These are phyloP conservation scores for Sutorius eximius DNA, from an alignment of 1,284 basidiomycete species.

Conservation along the genomic window DNA sequence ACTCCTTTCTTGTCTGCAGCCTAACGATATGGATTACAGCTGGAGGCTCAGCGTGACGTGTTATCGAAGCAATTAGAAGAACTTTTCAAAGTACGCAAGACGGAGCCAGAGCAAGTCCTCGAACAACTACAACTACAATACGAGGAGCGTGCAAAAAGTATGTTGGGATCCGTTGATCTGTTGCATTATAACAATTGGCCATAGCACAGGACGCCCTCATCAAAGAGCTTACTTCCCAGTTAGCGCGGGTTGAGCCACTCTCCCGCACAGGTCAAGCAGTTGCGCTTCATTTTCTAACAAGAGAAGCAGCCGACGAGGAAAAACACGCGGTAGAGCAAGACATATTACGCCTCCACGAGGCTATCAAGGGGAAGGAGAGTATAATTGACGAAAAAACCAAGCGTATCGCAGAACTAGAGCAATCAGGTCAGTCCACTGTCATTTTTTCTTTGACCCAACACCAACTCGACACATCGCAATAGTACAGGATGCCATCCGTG, in stretches of 20 bases:
- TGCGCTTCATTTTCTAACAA: conserved; percentile 64
- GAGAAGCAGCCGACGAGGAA: conserved; percentile 71
- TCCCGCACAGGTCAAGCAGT: conserved; percentile 48
- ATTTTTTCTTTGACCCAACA: not conserved
- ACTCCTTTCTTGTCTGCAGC: not conserved
- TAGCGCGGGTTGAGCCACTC: conserved; percentile 54
- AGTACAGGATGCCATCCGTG: conserved; percentile 51
- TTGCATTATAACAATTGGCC: conserved; percentile 7
- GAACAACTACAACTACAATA: conserved; percentile 48
- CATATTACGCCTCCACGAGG: conserved; percentile 44
- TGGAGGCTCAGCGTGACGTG: conserved; percentile 46
- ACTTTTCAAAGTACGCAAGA: conserved; percentile 51
- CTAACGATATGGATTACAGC: conserved; percentile 31
- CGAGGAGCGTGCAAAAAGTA: conserved; percentile 54
- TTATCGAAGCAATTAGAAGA: conserved; percentile 58
- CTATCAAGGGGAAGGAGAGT: conserved; percentile 45
- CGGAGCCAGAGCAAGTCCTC: conserved; percentile 60
- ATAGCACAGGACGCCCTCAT: conserved; percentile 60
- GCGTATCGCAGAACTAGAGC: conserved; percentile 46
- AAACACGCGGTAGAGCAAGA: conserved; percentile 53
- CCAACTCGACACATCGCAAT: conserved; percentile 12
- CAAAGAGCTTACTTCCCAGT: conserved; percentile 53
- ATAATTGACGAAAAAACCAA: conserved; percentile 47
- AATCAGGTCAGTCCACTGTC: conserved; percentile 41
- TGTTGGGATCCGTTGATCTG: conserved; percentile 8